Evolutionary conservation across 2,329 filamentous ascomycete genomes (phyloP), one percentile per base, ranked within the genome.

Genomic region (Apiospora sp.): DNA sequence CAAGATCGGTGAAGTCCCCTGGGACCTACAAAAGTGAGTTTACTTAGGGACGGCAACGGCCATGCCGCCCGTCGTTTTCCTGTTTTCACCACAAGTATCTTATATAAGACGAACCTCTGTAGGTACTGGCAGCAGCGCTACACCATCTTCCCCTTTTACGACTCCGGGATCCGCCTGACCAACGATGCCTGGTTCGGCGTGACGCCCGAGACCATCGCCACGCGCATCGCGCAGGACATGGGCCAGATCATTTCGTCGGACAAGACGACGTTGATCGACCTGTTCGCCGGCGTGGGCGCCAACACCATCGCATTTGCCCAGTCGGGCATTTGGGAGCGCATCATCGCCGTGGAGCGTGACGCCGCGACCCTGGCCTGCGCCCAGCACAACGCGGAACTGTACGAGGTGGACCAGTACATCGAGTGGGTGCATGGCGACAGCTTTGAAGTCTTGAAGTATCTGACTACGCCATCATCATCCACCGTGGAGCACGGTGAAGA

Each of bases 111-210:
- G 1, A 13, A 13, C 19, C 13, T 27, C n/a, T 37, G 1, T 67
- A 97, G 95, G 81, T 99, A 99, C 83, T 99, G 94, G 90, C 88
- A 92, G 22, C 95, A 98, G 79, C 90, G 96, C 73, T 92, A 96
- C 81, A 92, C 91, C 70, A 93, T 99, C 76, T 99, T 97, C 83
- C 92, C 92, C 22, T 89, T 88, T 77, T 99, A 98, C 80, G 92
- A 98, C 80, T 89, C 95, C 73, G 96, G 95, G 71, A 89, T 99
- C 76, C 92, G 91, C 86, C 91, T 99, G 87, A 99, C 97, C 0
- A 92, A 97, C 81, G 92, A 96, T 83, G 93, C 95, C 71, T 99
- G 96, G 96, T 99, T 96, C 81, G 96, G 95, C 71, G 95, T 98
- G 10, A 99, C 97, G 0, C 95, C 96, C 19, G 96, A 99, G 82